Evolutionary conservation across 1,139 yeast genomes (phyloP), one percentile per base, ranked within the genome.

Genomic region (Groenewaldozyma auringiensis): DNA sequence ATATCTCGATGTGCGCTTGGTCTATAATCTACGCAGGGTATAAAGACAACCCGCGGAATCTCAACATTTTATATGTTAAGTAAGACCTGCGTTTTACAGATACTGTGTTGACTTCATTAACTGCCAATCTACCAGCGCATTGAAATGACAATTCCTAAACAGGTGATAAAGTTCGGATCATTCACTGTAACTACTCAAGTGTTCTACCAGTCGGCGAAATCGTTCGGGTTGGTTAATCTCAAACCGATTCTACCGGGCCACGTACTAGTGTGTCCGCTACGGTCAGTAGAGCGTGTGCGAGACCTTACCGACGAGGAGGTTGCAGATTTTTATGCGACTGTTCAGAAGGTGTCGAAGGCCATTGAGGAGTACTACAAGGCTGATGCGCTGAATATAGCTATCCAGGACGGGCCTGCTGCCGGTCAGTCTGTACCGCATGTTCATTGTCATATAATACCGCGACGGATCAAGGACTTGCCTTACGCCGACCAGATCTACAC

Each of bases 361-460:
- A 79, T 92, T 25, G 79, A 74, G 52, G 60, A 71, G 48, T 67
- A 72, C 14, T 88, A 82, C 62, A 72, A 79, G 40, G 94, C 96
- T 0, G 94, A 88, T 55, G 70, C 95, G 1, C 63, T 87, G 50
- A 92, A 92, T 60, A 75, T 92, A 27, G 88, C 96, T 14, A 86
- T 92, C 48, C 98, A 92, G 61, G 98, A 92, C 62, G 98, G 98
- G 0, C 86, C 92, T 0, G 87, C 86, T 46, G 92, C 96, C 2
- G 98, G 98, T 2, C 98, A 92, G 61, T 78, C 92, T 16, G 81
- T 92, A 1, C 95, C 96, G 2, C 98, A 92, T 64, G 72, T 92
- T 22, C 98, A 92, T 62, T 83, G 96, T 31, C 98, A 92, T 62
- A 67, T 92, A 16, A 87, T 92, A 31, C 98, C 98, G 2, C 70